A percentile compares a stretch with the other conserved stretches of the same genome.
Conservation (phyloP, 768 basidiomycete species). For the Tylopilus balloui region DNA sequence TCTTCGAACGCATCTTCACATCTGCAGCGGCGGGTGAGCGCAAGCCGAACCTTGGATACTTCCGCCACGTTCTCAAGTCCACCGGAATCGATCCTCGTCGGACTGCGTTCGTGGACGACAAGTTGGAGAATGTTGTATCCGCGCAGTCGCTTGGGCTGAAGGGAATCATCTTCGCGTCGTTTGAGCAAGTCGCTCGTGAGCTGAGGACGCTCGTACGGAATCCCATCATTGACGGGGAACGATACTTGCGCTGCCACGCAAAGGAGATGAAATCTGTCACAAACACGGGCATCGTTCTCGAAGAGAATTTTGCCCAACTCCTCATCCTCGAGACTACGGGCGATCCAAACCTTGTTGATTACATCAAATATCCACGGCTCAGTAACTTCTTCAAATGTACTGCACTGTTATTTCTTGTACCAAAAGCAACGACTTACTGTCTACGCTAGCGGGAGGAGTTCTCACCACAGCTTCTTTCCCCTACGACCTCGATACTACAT, state of each 20-base stretch:
- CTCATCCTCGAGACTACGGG: conserved; percentile 19
- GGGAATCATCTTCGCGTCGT: conserved; percentile 19
- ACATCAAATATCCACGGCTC: conserved; percentile 14
- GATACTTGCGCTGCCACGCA: conserved; percentile 12
- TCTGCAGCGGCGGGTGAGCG: conserved; percentile 15
- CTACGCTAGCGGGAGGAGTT: conserved; percentile 2
- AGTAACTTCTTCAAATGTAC: conserved; percentile 22
- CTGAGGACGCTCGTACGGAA: conserved; percentile 16
- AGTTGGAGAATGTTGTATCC: conserved; percentile 19
- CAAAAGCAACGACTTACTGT: not conserved
- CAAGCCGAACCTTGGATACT: conserved; percentile 21
- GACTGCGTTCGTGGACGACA: conserved; percentile 24
- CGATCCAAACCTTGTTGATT: conserved; percentile 18
- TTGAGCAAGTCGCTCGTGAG: conserved; percentile 11
- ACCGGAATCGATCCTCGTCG: conserved; percentile 17
- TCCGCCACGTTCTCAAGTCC: conserved; percentile 12
- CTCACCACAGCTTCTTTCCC: conserved; percentile 14
- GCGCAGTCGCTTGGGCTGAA: conserved; percentile 18
- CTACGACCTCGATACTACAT: conserved; percentile 19
- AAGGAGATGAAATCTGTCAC: conserved; percentile 18
- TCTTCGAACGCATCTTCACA: conserved; percentile 21
- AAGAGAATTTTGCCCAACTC: conserved; percentile 20
- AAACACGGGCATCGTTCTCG: conserved; percentile 8
- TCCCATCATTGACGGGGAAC: conserved; percentile 11
- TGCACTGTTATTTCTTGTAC: not conserved